Base-by-base conservation (phyloP, 306 rosid species). In the Malus asiatica region DNA sequence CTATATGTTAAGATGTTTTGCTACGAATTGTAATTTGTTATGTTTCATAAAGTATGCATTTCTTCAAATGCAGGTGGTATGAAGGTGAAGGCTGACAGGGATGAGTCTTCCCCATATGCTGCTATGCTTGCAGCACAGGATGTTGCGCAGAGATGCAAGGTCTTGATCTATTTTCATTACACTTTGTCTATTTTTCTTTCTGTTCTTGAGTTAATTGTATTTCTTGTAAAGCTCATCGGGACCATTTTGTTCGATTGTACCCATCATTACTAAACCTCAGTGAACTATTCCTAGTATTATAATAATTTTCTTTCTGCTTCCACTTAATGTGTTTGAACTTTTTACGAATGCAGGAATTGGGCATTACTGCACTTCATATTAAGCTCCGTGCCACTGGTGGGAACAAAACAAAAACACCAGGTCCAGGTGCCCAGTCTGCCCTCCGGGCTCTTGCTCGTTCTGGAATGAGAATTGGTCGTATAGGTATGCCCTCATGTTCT, bases 91-190 rank as follows among this genome's bases (percentile, higher is more conserved):
- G 97, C 97, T 23, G 94, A 91, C 72, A 84, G 97, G 81, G 97
- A 91, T 11, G 95, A 91, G 76, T 91, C 97, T 46, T 89, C 95
- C 15, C 95, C 97, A 1, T 91, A 91, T 78, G 97, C 95, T 72
- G 97, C 94, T 60, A 91, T 91, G 97, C 97, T 91, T 89, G 97
- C 95, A 46, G 91, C 97, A 14, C 97, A 91, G 72, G 97, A 91
- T 88, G 94, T 91, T n/a, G 74, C 97, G 14, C 74, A 87, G 11
- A 86, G 94, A 83, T 89, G 95, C 95, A 91, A 91, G 93, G 95
- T 89, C 44, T 32, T 51, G 8, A 2, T 68, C 46, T 59, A 12
- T 32, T 19, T 46, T 71, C 29, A 15, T 2, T 58, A 27, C 53
- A 3, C 7, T 38, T 0, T 4, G 40, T 6, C 55, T 46, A 62